Evolutionary conservation across 192 early-diverging fungal species (phyloP).

Genomic region (Coemansia sp.): DNA sequence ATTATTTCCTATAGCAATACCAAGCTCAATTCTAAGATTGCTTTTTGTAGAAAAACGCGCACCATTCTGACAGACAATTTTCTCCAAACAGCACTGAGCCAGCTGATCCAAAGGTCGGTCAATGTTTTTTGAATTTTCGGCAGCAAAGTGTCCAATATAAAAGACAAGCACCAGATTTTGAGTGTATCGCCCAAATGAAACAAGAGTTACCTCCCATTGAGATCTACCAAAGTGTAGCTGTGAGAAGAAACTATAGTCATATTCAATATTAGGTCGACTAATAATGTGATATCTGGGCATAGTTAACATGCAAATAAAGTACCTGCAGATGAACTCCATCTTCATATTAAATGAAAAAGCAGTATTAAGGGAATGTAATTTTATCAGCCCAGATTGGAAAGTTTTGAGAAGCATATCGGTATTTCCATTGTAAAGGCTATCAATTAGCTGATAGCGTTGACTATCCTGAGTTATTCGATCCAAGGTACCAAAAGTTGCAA

Average conservation of each 20-base stretch:
- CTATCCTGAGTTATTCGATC: background rate
- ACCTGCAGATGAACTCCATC: conserved; percentile 1
- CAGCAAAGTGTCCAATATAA: background rate
- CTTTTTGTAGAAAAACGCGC: background rate
- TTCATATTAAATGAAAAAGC: background rate
- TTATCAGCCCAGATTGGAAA: background rate
- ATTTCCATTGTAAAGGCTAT: conserved; percentile 5
- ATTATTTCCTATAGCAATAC: background rate
- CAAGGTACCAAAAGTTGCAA: conserved; percentile 4
- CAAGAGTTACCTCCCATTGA: background rate
- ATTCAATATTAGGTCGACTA: background rate
- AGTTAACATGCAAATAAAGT: conserved; percentile 1
- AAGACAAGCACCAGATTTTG: background rate
- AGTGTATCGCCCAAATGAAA: conserved; percentile 2
- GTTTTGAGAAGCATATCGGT: background rate
- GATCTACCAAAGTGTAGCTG: background rate
- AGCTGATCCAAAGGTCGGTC: background rate
- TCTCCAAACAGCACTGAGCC: background rate
- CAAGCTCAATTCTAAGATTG: background rate
- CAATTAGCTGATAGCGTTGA: conserved; percentile 3
- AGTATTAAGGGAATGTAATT: background rate
- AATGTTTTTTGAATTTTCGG: background rate
- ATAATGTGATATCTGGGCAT: background rate
- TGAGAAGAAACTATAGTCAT: background rate
- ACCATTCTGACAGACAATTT: background rate